These are phyloP conservation scores for Sistotremastrum niveocremeum DNA, from an alignment of 768 basidiomycete species.

Conservation along the genomic window DNA sequence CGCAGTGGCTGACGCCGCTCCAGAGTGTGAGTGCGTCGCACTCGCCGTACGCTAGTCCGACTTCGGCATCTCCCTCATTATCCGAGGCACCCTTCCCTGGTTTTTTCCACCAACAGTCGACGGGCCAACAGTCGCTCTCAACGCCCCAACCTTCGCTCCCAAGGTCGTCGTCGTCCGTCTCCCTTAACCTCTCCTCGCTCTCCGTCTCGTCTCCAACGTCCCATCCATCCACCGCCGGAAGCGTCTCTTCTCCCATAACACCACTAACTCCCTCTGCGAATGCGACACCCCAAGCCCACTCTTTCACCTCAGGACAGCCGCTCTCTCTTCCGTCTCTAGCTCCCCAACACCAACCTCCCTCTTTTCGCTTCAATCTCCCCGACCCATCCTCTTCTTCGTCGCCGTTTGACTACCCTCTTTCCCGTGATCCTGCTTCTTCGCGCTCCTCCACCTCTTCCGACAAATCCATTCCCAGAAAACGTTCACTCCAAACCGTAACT, in stretches of 20 bases:
- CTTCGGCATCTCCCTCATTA: too few species aligned
- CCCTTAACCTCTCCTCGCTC: slow-evolving; percentile 56
- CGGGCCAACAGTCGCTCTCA: too few species aligned
- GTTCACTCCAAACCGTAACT: slow-evolving; percentile 41
- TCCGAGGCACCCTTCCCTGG: too few species aligned
- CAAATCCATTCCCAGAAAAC: slow-evolving; percentile 50
- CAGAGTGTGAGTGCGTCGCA: too few species aligned
- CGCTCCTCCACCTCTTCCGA: slow-evolving; percentile 35
- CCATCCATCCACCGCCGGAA: slow-evolving; percentile 20
- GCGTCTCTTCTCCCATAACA: slow-evolving; percentile 16
- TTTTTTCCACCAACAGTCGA: too few species aligned
- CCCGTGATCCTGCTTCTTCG: slow-evolving; percentile 24
- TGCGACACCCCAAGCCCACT: slow-evolving; percentile 3
- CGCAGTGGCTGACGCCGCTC: too few species aligned
- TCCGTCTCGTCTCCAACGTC: slow-evolving; percentile 51
- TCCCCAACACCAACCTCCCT: slow-evolving; percentile 28
- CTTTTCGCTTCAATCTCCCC: slow-evolving; percentile 32
- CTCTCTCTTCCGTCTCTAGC: slow-evolving; percentile 18
- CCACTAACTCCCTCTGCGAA: slow-evolving; percentile 5
- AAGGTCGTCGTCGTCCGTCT: slow-evolving; percentile 27
- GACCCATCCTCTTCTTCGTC: slow-evolving; percentile 17
- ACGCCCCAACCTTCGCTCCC: not conserved
- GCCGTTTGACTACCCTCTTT: slow-evolving; percentile 17
- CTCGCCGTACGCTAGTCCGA: too few species aligned
- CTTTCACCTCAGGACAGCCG: slow-evolving; percentile 6